Conservation (phyloP, 139 green algal species). For the Chlamydomonas eustigma region DNA sequence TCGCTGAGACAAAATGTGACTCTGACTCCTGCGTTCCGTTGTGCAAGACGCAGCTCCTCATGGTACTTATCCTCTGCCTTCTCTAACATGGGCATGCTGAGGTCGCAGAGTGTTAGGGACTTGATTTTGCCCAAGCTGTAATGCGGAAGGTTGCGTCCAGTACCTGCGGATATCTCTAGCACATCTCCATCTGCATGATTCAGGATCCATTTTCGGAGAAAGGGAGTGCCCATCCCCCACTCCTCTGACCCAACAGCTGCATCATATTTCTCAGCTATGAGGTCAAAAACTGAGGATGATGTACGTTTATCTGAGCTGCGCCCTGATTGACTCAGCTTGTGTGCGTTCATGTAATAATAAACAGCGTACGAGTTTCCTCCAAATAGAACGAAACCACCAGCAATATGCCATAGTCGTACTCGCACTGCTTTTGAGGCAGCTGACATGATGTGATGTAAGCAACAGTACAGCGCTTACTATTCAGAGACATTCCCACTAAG, state of each 20-base stretch:
- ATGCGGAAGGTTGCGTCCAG: slow-evolving; percentile 12
- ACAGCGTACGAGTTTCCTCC: background rate
- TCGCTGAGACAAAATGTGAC: slow-evolving; percentile 11
- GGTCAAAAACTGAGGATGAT: background rate
- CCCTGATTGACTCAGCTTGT: too few species aligned
- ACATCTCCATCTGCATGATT: slow-evolving; percentile 13
- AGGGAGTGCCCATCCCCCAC: background rate
- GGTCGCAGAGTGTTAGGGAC: slow-evolving; percentile 11
- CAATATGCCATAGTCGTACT: background rate
- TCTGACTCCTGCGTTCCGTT: background rate
- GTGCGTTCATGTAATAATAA: slow-evolving; percentile 3
- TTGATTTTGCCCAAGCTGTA: background rate
- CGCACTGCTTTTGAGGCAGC: background rate
- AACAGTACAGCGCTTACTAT: too few species aligned
- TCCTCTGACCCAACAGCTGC: slow-evolving; percentile 7
- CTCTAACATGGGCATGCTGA: slow-evolving; percentile 15
- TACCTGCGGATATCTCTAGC: slow-evolving; percentile 15
- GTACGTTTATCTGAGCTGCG: too few species aligned
- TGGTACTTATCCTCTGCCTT: slow-evolving; percentile 17
- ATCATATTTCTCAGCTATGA: slow-evolving; percentile 9
- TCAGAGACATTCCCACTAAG: too few species aligned
- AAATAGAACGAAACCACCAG: slow-evolving; percentile 1
- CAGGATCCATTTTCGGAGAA: background rate
- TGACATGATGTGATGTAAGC: background rate
- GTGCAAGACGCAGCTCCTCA: slow-evolving; percentile 10